phyloP scores from a whole-genome alignment of 2,329 filamentous ascomycete genomes.

The Penicillium sp. region DNA sequence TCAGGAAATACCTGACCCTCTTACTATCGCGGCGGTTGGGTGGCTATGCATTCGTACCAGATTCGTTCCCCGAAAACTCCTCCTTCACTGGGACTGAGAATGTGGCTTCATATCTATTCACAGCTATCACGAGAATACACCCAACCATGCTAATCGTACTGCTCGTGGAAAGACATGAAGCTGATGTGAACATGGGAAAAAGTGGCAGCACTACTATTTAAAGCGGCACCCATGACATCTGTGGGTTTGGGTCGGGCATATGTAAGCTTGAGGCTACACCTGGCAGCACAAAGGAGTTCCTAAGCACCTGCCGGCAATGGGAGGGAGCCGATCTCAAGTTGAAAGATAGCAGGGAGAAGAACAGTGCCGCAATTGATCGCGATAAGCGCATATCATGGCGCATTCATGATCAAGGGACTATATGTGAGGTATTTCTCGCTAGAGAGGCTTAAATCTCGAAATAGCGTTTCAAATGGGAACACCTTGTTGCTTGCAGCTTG shows the following conservation, averaged over 20 bases:
- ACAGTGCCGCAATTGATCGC: background rate
- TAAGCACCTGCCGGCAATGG: conserved; percentile 2
- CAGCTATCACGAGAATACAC: background rate
- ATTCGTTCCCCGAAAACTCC: background rate
- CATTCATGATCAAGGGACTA: background rate
- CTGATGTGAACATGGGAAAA: conserved; percentile 1
- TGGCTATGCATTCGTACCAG: conserved; percentile 1
- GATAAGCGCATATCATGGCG: background rate
- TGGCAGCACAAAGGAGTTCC: conserved; percentile 6
- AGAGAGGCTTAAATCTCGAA: conserved; percentile 4
- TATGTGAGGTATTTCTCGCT: background rate
- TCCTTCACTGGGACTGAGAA: background rate
- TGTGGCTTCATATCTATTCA: background rate
- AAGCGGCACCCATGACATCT: background rate
- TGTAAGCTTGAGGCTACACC: background rate
- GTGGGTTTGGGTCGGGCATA: background rate
- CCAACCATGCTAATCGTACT: conserved; percentile 5
- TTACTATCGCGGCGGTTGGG: background rate
- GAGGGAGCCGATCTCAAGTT: conserved; percentile 1
- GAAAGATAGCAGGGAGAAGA: background rate
- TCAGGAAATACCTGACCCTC: background rate
- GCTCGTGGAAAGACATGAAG: conserved; percentile 3
- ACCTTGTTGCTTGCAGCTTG: conserved; percentile 5
- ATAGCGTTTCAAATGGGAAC: background rate
- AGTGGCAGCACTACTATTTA: background rate